phyloP scores from a whole-genome alignment of 1,284 basidiomycete genomes.

The Pseudozyma hubeiensis region DNA sequence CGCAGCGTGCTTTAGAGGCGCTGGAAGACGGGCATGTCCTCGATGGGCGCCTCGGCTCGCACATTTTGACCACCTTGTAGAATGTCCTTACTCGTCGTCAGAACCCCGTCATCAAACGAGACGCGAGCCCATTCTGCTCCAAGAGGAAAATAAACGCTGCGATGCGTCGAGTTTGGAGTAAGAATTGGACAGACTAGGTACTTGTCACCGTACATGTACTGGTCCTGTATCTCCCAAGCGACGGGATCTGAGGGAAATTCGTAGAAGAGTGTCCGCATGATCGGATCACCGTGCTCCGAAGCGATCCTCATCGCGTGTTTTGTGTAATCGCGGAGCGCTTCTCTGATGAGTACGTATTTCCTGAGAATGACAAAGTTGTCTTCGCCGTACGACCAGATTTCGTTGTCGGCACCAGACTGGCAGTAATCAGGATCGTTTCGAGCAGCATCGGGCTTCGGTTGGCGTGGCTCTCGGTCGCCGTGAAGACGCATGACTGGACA shows the following conservation, averaged over 20 bases:
- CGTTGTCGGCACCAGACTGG: conserved; percentile 28
- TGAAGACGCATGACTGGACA: conserved; percentile 37
- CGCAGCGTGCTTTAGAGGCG: too few species aligned
- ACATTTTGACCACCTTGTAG: too few species aligned
- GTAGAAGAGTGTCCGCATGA: conserved; percentile 34
- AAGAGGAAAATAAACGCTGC: conserved; percentile 15
- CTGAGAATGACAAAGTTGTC: conserved; percentile 19
- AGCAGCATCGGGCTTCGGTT: conserved; percentile 17
- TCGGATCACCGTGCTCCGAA: conserved; percentile 13
- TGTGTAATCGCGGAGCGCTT: conserved; percentile 23
- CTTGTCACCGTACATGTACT: conserved; percentile 32
- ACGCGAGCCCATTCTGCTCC: conserved; percentile 12
- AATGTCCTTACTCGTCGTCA: too few species aligned
- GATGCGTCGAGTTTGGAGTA: background rate
- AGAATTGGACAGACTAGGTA: conserved; percentile 36
- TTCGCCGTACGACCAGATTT: conserved; percentile 28
- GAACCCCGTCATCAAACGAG: background rate
- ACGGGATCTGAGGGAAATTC: conserved; percentile 18
- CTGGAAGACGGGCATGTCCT: too few species aligned
- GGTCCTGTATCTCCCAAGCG: conserved; percentile 26
- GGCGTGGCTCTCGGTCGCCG: conserved; percentile 33
- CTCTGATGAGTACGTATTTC: conserved; percentile 19
- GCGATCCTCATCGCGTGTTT: conserved; percentile 10
- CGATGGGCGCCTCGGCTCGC: too few species aligned
- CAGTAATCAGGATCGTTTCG: conserved; percentile 19